Evolutionary conservation across 202 grass and related monocot species (phyloP).

Genomic region (Carex sylvatica): DNA sequence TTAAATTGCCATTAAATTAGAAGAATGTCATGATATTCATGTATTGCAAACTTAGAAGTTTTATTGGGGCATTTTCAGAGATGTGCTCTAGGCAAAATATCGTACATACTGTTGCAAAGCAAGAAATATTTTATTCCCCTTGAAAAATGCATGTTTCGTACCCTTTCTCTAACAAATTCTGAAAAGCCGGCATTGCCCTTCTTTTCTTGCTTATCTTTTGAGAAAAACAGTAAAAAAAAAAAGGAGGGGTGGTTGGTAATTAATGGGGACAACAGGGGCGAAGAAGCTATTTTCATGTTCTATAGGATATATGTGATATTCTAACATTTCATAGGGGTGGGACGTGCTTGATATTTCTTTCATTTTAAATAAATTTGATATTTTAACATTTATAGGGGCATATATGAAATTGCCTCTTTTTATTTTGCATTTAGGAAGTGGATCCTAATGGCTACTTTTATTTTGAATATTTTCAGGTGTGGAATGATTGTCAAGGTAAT

Average conservation of each 20-base stretch:
- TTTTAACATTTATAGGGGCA: neutral
- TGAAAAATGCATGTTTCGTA: neutral
- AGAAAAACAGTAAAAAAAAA: neutral
- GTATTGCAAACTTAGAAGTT: neutral
- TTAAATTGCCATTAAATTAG: neutral
- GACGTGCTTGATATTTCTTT: neutral
- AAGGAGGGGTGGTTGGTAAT: neutral
- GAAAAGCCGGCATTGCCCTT: neutral
- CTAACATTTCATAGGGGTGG: neutral
- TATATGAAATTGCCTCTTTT: neutral
- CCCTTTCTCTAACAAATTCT: neutral
- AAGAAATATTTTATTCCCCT: neutral
- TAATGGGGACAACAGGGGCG: neutral
- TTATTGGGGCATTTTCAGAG: neutral
- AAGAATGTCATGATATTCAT: neutral
- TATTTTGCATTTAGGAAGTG: neutral
- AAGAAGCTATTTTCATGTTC: too few species aligned
- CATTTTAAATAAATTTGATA: neutral
- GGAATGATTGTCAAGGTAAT: constrained; percentile 85
- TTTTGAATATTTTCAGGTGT: constrained; percentile 46
- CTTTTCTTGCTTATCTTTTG: neutral
- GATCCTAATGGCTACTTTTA: constrained; percentile 17
- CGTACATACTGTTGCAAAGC: neutral
- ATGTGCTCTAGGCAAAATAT: neutral
- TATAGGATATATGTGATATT: neutral